Evolutionary conservation across 495 filamentous ascomycete species (phyloP).

Genomic region (Daldinia childiae): DNA sequence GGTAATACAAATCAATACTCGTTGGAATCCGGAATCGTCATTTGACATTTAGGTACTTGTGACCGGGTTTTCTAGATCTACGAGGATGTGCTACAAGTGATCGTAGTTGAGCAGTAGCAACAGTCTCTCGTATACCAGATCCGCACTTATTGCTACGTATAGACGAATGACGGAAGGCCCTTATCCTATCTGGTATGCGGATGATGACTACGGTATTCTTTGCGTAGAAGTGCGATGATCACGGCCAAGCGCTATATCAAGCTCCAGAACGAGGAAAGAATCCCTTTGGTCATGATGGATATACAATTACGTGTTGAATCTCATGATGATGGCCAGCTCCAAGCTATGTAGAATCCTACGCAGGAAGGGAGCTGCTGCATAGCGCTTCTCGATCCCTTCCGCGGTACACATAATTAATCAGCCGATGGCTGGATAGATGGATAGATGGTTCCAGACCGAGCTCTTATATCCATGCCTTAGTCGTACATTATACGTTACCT

Average conservation of each 20-base stretch:
- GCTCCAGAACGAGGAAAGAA: not conserved
- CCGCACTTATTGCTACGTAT: not conserved
- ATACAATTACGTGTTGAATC: slow-evolving; percentile 2
- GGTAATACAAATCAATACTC: slow-evolving; percentile 38
- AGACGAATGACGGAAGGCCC: not conserved
- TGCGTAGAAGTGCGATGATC: slow-evolving; percentile 3
- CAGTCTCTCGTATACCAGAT: not conserved
- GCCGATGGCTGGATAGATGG: slow-evolving; percentile 18
- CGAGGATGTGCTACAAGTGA: not conserved
- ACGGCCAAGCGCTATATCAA: not conserved
- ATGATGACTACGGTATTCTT: not conserved
- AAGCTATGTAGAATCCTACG: not conserved
- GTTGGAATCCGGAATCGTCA: slow-evolving; percentile 9
- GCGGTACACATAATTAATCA: slow-evolving; percentile 21
- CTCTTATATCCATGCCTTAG: not conserved
- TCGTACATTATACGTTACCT: slow-evolving; percentile 3
- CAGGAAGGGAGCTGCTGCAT: slow-evolving; percentile 2
- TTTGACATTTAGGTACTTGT: not conserved
- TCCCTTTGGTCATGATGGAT: not conserved
- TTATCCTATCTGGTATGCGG: not conserved
- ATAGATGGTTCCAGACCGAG: slow-evolving; percentile 31
- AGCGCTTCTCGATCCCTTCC: slow-evolving; percentile 11
- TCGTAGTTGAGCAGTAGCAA: not conserved
- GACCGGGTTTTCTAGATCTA: not conserved
- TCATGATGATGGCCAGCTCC: not conserved